A percentile compares a stretch with the other conserved stretches of the same genome.
These are phyloP conservation scores for Cryptosporidium sp. DNA, from an alignment of 169 alveolate genomes.

Conservation along the genomic window DNA sequence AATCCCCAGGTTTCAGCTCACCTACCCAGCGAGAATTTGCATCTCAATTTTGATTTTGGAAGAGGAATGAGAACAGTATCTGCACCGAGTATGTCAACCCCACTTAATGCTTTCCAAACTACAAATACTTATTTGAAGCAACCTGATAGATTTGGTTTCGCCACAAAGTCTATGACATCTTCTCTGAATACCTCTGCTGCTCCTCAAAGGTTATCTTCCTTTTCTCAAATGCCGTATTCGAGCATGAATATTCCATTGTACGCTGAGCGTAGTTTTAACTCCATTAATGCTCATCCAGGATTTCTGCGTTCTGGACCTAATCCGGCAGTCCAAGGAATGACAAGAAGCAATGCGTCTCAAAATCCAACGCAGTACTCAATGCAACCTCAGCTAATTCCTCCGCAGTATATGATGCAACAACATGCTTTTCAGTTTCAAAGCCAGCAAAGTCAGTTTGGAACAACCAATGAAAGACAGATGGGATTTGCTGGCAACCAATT, in stretches of 20 bases:
- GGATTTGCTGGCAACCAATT: conserved; percentile 14
- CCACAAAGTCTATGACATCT: conserved; percentile 30
- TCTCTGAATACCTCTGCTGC: conserved; percentile 3
- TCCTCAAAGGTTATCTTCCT: conserved; percentile 61
- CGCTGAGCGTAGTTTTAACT: not conserved
- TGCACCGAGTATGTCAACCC: conserved; percentile 63
- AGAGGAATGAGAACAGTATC: not conserved
- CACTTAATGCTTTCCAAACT: conserved; percentile 36
- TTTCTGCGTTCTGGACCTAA: not conserved
- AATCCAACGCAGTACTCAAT: not conserved
- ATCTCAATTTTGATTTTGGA: conserved; percentile 13
- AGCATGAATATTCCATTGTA: not conserved
- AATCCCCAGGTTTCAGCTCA: not conserved
- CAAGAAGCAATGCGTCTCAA: conserved; percentile 1
- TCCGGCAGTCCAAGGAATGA: not conserved
- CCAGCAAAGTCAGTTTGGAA: conserved; percentile 20
- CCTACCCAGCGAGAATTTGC: conserved; percentile 3
- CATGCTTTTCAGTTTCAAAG: conserved; percentile 28
- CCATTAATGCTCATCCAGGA: conserved; percentile 2
- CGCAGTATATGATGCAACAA: conserved; percentile 16
- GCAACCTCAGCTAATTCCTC: conserved; percentile 64
- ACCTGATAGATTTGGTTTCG: conserved; percentile 11
- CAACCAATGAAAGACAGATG: not conserved
- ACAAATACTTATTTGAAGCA: conserved; percentile 2
- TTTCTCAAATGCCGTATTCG: conserved; percentile 25